phyloP scores from a whole-genome alignment of 225 moss, liverwort and hornwort genomes.

The Ulota crispa region DNA sequence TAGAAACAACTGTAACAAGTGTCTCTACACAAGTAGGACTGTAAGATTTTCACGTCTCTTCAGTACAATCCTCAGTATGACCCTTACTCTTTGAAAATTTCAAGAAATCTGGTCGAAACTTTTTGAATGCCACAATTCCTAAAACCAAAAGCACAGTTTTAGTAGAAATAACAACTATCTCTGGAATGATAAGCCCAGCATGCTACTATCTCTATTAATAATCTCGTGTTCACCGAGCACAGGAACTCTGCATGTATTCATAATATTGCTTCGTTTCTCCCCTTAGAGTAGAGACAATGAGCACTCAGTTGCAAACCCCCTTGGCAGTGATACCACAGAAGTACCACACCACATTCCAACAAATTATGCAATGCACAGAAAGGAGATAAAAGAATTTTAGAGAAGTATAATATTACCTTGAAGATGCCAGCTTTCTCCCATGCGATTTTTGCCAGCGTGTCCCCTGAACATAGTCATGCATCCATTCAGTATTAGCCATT shows the following conservation, averaged over 20 bases:
- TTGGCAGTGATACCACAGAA: neutral
- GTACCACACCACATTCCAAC: constrained; percentile 2
- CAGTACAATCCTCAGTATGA: neutral
- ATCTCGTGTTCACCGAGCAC: neutral
- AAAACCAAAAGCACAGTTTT: neutral
- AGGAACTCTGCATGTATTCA: neutral
- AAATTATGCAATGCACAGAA: neutral
- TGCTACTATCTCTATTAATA: neutral
- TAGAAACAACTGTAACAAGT: constrained; percentile 1
- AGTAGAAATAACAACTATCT: neutral
- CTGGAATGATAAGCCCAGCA: neutral
- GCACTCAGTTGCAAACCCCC: neutral
- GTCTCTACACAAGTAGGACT: neutral
- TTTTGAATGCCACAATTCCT: neutral
- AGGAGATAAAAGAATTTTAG: neutral
- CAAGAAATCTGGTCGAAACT: neutral
- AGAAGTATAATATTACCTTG: constrained; percentile 60
- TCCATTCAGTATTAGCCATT: neutral
- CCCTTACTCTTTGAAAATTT: neutral
- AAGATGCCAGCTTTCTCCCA: constrained; percentile 98
- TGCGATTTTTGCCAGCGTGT: constrained; percentile 84
- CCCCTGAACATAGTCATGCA: constrained; percentile 44
- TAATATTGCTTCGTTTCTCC: neutral
- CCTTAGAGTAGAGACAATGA: neutral
- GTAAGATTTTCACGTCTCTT: neutral